phyloP scores from a whole-genome alignment of 192 early-diverging fungal species.

The Entomortierella beljakovae region DNA sequence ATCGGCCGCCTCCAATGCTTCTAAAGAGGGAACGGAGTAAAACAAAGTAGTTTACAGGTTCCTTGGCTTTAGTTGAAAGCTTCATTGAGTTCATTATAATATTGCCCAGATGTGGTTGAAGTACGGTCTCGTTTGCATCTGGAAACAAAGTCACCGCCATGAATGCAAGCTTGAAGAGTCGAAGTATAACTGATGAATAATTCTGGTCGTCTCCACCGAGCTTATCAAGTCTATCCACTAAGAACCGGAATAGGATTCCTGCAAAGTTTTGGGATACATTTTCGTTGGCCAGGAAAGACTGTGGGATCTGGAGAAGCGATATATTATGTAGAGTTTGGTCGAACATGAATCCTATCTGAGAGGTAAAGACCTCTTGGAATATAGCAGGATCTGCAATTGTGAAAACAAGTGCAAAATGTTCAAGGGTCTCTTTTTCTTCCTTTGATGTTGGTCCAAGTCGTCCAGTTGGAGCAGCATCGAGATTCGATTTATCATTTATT shows the following conservation, averaged over 20 bases:
- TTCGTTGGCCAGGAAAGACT: conserved; percentile 89
- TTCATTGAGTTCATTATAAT: conserved; percentile 93
- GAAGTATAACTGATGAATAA: conserved; percentile 80
- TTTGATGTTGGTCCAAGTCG: conserved; percentile 76
- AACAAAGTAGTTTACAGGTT: conserved; percentile 93
- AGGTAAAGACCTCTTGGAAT: conserved; percentile 96
- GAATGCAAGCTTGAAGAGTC: conserved; percentile 94
- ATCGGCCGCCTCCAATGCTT: conserved; percentile 96
- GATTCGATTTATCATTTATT: conserved; percentile 17
- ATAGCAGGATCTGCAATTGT: conserved; percentile 85
- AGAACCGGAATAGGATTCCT: conserved; percentile 78
- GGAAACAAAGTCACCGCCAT: conserved; percentile 94
- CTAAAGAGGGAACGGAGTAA: conserved; percentile 92
- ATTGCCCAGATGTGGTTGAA: conserved; percentile 91
- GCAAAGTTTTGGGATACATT: conserved; percentile 81
- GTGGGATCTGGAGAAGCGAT: conserved; percentile 83
- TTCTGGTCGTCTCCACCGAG: conserved; percentile 76
- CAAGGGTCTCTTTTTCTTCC: conserved; percentile 93
- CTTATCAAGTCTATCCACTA: conserved; percentile 82
- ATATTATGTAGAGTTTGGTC: conserved; percentile 83
- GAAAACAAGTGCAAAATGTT: conserved; percentile 90
- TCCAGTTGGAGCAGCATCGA: conserved; percentile 41
- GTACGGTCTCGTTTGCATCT: conserved; percentile 88
- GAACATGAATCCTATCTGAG: conserved; percentile 89
- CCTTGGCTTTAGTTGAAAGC: conserved; percentile 82